phyloP scores from a whole-genome alignment of 2,329 filamentous ascomycete genomes.

The Apiospora aurea region DNA sequence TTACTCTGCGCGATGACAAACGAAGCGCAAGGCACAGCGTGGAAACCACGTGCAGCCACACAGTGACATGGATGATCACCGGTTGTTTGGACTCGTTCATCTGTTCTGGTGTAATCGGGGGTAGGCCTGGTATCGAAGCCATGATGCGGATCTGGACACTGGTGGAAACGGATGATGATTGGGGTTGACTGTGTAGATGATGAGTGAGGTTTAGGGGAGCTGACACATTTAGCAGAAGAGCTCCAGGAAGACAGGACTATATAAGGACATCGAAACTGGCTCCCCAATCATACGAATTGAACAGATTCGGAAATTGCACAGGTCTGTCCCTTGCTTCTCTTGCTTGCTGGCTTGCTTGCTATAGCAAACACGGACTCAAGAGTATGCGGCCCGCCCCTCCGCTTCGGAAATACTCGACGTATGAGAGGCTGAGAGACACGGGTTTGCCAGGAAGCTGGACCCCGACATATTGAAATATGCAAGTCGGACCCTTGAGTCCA shows the following conservation, averaged over 20 bases:
- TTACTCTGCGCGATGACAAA: background rate
- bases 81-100: background rate
- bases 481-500: background rate
- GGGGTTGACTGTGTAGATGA: too few species aligned
- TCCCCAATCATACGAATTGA: background rate
- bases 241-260: background rate
- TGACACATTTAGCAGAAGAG: background rate
- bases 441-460: background rate
- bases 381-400: background rate
- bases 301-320: background rate
- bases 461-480: background rate
- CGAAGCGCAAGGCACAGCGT: background rate
- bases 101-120: background rate
- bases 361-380: background rate
- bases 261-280: background rate
- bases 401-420: background rate
- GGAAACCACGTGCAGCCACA: background rate
- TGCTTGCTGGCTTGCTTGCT: background rate
- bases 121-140: background rate
- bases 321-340: background rate
- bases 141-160: background rate
- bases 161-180: background rate
- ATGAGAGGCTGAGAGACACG: background rate
- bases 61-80: background rate
- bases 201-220: background rate